Percentiles rank a stretch among this genome's conserved stretches.
Evolutionary conservation across 805 yeast genomes (phyloP).

Genomic region (Sugiyamaella americana): DNA sequence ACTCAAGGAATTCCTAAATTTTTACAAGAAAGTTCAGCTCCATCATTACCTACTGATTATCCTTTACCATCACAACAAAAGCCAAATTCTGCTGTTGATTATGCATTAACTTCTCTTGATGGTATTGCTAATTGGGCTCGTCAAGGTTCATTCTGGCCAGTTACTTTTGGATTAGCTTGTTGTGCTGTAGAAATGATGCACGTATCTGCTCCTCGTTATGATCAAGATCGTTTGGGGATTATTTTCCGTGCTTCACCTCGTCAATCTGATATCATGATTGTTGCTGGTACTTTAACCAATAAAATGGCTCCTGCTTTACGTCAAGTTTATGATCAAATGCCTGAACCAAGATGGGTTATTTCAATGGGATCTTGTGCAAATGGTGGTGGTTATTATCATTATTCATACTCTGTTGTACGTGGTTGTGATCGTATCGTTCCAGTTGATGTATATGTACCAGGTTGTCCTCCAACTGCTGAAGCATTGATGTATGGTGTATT

Average conservation of each 20-base stretch:
- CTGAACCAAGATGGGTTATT: slow-evolving; percentile 91
- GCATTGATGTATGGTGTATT: slow-evolving; percentile 87
- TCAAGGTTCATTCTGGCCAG: slow-evolving; percentile 90
- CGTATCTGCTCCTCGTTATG: slow-evolving; percentile 83
- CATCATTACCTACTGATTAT: slow-evolving; percentile 51
- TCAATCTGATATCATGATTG: slow-evolving; percentile 87
- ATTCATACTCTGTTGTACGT: slow-evolving; percentile 80
- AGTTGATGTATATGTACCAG: slow-evolving; percentile 86
- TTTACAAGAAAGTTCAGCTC: not conserved
- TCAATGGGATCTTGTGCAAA: slow-evolving; percentile 94
- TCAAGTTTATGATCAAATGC: slow-evolving; percentile 92
- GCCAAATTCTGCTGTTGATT: slow-evolving; percentile 59
- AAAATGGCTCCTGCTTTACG: slow-evolving; percentile 92
- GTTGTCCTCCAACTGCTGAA: slow-evolving; percentile 89
- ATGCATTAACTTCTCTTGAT: slow-evolving; percentile 75
- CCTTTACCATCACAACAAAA: slow-evolving; percentile 66
- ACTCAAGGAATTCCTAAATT: not conserved
- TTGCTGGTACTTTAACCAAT: slow-evolving; percentile 85
- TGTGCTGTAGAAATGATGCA: slow-evolving; percentile 97
- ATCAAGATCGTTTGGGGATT: slow-evolving; percentile 86
- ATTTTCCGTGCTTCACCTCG: slow-evolving; percentile 92
- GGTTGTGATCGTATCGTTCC: slow-evolving; percentile 88
- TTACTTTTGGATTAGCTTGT: slow-evolving; percentile 85
- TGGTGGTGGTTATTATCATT: slow-evolving; percentile 91
- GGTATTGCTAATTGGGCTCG: slow-evolving; percentile 86